phyloP scores from a whole-genome alignment of 768 basidiomycete genomes.

The Mycena filopes region DNA sequence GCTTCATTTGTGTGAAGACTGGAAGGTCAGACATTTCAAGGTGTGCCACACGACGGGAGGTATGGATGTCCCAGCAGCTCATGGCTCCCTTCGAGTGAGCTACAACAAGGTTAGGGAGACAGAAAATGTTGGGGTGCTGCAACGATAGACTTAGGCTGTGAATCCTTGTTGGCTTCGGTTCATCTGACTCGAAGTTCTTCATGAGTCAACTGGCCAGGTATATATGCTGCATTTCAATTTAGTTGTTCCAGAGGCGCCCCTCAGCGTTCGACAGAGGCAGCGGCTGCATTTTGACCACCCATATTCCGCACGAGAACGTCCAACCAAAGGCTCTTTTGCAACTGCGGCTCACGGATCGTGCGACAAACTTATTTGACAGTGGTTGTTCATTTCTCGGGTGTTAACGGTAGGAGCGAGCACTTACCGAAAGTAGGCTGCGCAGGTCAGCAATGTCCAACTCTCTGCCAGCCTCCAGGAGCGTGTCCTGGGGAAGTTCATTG shows the following conservation, averaged over 20 bases:
- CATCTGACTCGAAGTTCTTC: background rate
- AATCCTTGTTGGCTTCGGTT: background rate
- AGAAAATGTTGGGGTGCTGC: background rate
- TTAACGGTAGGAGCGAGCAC: background rate
- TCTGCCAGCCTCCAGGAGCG: background rate
- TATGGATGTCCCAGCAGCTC: constrained; percentile 6
- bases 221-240: background rate
- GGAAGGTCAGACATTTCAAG: background rate
- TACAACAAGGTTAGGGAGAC: background rate
- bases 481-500: no score
- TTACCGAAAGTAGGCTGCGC: background rate
- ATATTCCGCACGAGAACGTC: background rate
- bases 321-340: background rate
- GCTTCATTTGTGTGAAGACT: no score
- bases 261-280: background rate
- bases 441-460: background rate
- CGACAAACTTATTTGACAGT: background rate
- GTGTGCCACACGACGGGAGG: background rate
- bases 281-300: background rate
- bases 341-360: background rate
- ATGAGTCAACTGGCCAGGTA: background rate
- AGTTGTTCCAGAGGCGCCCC: background rate
- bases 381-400: no score
- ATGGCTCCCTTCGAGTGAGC: background rate
- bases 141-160: background rate